Percentiles rank a stretch among this genome's conserved stretches.
These are phyloP conservation scores for Wickerhamomyces mucosus DNA, from an alignment of 805 yeast species.

Conservation along the genomic window DNA sequence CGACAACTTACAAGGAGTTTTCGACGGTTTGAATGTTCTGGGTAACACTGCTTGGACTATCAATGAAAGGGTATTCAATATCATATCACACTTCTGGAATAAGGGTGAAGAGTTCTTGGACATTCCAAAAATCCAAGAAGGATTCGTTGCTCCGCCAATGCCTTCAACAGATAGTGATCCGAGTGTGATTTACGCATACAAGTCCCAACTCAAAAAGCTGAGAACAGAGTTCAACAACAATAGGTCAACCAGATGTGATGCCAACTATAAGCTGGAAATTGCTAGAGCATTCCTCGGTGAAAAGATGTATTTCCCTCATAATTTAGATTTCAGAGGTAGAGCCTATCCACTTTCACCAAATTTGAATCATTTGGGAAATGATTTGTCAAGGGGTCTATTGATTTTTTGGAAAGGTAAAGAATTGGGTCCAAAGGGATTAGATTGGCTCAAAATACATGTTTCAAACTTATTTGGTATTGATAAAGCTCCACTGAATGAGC, in stretches of 20 bases:
- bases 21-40: conserved; percentile 73
- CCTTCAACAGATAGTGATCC: conserved; percentile 71
- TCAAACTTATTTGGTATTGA: conserved; percentile 70
- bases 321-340: conserved; percentile 75
- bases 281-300: conserved; percentile 89
- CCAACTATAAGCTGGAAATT: conserved; percentile 87
- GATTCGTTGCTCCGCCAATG: conserved; percentile 39
- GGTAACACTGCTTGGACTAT: conserved; percentile 93
- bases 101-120: conserved; percentile 66
- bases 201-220: conserved; percentile 44
- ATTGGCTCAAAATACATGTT: conserved; percentile 69
- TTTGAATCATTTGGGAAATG: conserved; percentile 75
- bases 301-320: conserved; percentile 69
- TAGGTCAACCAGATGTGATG: conserved; percentile 87
- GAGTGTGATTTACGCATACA: conserved; percentile 56
- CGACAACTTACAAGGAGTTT: conserved; percentile 55
- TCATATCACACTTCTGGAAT: conserved; percentile 80
- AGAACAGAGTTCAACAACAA: conserved; percentile 53
- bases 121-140: conserved; percentile 49
- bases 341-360: conserved; percentile 78
- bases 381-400: conserved; percentile 62
- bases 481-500: conserved; percentile 56
- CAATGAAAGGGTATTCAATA: conserved; percentile 57
- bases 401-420: conserved; percentile 70
- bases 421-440: conserved; percentile 54